Percentiles rank a stretch among this genome's conserved stretches.
Conservation (phyloP, 495 filamentous ascomycete genomes). For the Neurospora intermedia region DNA sequence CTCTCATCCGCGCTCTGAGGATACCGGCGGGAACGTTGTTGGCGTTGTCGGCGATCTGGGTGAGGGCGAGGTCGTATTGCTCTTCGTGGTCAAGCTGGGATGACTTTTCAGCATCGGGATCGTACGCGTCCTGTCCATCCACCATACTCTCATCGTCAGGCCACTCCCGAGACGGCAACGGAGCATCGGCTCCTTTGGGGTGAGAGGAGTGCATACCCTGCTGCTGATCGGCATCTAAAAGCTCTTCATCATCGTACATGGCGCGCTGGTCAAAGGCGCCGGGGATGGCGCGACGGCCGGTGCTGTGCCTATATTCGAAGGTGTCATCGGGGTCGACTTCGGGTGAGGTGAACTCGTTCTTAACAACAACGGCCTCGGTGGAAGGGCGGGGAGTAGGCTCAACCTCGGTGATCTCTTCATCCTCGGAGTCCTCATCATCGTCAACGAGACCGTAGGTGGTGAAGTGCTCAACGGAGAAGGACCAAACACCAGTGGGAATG, state of each 20-base stretch:
- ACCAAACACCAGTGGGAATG: constrained; percentile 69
- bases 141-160: constrained; percentile 50
- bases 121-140: constrained; percentile 51
- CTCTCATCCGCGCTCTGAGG: constrained; percentile 44
- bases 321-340: constrained; percentile 59
- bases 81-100: constrained; percentile 26
- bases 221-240: constrained; percentile 27
- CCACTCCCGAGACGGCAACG: constrained; percentile 51
- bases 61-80: constrained; percentile 33
- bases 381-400: constrained; percentile 14
- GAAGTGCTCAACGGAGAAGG: constrained; percentile 86
- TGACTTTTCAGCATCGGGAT: constrained; percentile 19
- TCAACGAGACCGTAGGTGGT: constrained; percentile 91
- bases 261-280: constrained; percentile 63
- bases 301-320: constrained; percentile 62
- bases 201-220: constrained; percentile 87
- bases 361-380: constrained; percentile 6
- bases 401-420: constrained; percentile 59
- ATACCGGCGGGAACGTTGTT: constrained; percentile 40
- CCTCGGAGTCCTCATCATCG: constrained; percentile 65
- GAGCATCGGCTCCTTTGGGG: constrained; percentile 67
- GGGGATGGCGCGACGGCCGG: constrained; percentile 48
- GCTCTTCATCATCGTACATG: constrained; percentile 36
- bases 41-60: constrained; percentile 24
- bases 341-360: constrained; percentile 18